phyloP scores from a whole-genome alignment of 23 red algal genomes.

The Gracilaria domingensis region DNA sequence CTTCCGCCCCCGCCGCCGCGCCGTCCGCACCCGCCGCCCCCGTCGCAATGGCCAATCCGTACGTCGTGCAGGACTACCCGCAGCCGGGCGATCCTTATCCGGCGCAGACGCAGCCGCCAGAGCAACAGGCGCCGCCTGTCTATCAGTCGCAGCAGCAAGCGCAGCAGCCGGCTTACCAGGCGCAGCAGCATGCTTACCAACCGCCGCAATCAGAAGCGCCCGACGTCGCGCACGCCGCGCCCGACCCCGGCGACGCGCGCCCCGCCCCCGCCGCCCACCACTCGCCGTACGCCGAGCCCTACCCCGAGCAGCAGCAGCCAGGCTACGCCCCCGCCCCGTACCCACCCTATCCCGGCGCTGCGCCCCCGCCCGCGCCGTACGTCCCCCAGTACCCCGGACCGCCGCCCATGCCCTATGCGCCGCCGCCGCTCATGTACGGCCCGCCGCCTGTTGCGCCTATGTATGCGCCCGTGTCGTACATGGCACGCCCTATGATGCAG shows the following conservation, averaged over 20 bases:
- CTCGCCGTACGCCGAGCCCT: constrained; percentile 17
- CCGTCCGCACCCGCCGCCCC: background rate
- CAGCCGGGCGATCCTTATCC: constrained; percentile 27
- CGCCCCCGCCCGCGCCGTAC: background rate
- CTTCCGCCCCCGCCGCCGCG: background rate
- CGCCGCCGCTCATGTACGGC: constrained; percentile 3
- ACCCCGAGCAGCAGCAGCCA: constrained; percentile 4
- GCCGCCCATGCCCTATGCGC: constrained; percentile 9
- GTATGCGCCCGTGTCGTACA: constrained; percentile 20
- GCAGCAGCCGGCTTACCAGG: too few species aligned
- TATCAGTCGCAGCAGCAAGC: background rate
- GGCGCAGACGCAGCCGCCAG: constrained; percentile 9
- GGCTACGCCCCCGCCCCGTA: background rate
- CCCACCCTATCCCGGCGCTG: background rate
- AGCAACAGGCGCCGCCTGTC: background rate
- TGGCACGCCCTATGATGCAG: constrained; percentile 1
- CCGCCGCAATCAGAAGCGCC: too few species aligned
- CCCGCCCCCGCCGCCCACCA: background rate
- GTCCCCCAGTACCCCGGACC: background rate
- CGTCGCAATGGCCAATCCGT: constrained; percentile 21
- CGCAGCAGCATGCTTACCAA: too few species aligned
- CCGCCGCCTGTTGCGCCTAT: background rate
- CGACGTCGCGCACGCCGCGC: background rate
- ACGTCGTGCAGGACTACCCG: constrained; percentile 28
- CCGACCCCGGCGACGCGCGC: background rate